phyloP scores from a whole-genome alignment of 768 basidiomycete genomes.

The Hygrophorus russula region DNA sequence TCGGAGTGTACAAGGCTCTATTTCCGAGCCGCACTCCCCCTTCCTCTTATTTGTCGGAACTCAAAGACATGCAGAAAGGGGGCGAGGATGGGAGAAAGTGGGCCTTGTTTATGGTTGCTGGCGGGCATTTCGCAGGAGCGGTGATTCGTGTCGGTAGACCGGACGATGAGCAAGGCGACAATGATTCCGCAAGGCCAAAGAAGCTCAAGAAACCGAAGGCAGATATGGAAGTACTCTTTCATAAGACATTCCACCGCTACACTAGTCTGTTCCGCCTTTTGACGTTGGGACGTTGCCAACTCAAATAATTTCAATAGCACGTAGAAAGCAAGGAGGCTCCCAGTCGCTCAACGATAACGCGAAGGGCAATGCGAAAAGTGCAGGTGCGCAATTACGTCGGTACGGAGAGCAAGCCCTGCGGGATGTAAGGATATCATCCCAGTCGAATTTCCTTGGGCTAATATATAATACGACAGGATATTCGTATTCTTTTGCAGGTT shows the following conservation, averaged over 20 bases:
- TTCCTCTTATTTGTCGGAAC: conserved; percentile 42
- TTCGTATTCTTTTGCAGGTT: conserved; percentile 67
- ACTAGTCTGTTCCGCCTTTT: conserved; percentile 57
- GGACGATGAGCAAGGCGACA: conserved; percentile 30
- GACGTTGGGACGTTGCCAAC: neutral
- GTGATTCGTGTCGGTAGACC: conserved; percentile 60
- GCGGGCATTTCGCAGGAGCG: conserved; percentile 96
- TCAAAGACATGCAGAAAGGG: conserved; percentile 53
- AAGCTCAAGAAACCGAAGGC: conserved; percentile 58
- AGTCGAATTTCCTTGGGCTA: neutral
- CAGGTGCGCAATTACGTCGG: conserved; percentile 85
- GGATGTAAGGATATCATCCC: conserved; percentile 44
- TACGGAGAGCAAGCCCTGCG: conserved; percentile 91
- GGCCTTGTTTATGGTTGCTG: conserved; percentile 95
- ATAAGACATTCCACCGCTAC: conserved; percentile 98
- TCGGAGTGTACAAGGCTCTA: conserved; percentile 76
- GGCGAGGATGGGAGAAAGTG: conserved; percentile 58
- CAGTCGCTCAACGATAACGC: conserved; percentile 88
- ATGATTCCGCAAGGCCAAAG: conserved; percentile 33
- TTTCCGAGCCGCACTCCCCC: conserved; percentile 43
- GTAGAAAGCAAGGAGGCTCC: conserved; percentile 94
- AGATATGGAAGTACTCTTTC: conserved; percentile 71
- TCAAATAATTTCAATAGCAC: conserved; percentile 42
- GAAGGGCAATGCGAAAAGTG: conserved; percentile 87
- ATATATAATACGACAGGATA: conserved; percentile 48